These are phyloP conservation scores for Takashimella tepidaria DNA, from an alignment of 1,284 basidiomycete genomes.

Conservation along the genomic window DNA sequence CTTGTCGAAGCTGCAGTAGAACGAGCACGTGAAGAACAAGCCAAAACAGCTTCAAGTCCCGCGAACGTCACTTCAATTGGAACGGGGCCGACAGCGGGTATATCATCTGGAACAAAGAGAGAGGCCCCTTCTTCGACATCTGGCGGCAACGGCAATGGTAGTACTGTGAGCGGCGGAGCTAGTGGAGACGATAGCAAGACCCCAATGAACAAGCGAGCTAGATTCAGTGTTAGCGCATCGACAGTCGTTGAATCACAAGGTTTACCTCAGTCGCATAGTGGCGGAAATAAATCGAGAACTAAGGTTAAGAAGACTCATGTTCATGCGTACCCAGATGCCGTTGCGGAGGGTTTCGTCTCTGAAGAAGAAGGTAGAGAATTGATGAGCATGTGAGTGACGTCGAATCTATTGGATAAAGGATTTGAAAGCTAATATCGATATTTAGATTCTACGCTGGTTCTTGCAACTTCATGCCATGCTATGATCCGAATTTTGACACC, in stretches of 20 bases:
- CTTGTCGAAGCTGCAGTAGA: constrained; percentile 47
- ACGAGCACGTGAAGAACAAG: constrained; percentile 41
- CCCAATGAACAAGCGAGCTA: constrained; percentile 16
- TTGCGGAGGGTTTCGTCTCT: constrained; percentile 57
- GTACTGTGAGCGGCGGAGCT: not conserved
- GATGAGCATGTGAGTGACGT: constrained; percentile 64
- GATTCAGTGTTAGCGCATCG: constrained; percentile 19
- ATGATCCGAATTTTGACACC: constrained; percentile 70
- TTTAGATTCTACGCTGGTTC: constrained; percentile 67
- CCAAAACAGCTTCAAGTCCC: constrained; percentile 1
- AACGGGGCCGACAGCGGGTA: not conserved
- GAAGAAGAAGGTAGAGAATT: constrained; percentile 76
- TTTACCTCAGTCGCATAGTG: constrained; percentile 24
- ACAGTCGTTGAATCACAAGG: constrained; percentile 35
- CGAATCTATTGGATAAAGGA: not conserved
- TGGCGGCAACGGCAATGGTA: not conserved
- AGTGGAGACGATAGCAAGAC: constrained; percentile 5
- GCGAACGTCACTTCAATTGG: not conserved
- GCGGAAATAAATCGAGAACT: constrained; percentile 23
- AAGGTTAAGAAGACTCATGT: constrained; percentile 34
- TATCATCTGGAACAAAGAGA: not conserved
- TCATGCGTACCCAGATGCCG: constrained; percentile 45
- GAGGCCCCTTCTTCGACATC: not conserved
- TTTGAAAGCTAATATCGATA: constrained; percentile 1
- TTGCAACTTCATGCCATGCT: constrained; percentile 81